Percentiles rank a stretch among this genome's conserved stretches.
phyloP scores from a whole-genome alignment of 1,284 basidiomycete genomes.

The Somion occarium region DNA sequence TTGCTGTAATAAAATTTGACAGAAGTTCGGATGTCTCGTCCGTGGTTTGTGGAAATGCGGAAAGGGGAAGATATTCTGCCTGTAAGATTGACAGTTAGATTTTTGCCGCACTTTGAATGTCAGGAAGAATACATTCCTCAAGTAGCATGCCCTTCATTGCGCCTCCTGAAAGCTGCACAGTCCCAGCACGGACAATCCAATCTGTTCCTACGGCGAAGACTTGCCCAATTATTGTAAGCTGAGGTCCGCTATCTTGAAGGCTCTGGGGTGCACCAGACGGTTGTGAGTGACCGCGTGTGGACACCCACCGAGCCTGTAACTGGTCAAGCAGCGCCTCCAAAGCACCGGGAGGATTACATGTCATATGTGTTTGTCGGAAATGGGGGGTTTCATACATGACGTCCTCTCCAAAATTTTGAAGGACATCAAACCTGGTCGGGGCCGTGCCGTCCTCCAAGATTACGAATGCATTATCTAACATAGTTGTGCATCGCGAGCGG shows the following conservation, averaged over 20 bases:
- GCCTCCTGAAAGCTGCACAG: conserved; percentile 68
- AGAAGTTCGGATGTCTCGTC: conserved; percentile 67
- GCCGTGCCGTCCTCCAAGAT: conserved; percentile 69
- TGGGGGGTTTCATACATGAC: conserved; percentile 46
- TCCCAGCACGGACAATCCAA: conserved; percentile 76
- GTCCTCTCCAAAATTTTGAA: conserved; percentile 23
- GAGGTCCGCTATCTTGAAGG: conserved; percentile 50
- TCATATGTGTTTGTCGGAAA: conserved; percentile 70
- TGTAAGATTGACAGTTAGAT: conserved; percentile 25
- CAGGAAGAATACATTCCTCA: conserved; percentile 47
- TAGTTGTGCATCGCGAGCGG: not conserved
- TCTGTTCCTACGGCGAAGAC: conserved; percentile 71
- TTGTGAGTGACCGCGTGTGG: conserved; percentile 49
- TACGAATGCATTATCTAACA: conserved; percentile 64
- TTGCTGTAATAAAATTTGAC: conserved; percentile 65
- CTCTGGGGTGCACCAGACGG: conserved; percentile 34
- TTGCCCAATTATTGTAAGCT: conserved; percentile 63
- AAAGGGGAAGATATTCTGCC: conserved; percentile 76
- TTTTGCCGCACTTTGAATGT: not conserved
- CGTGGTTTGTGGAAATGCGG: conserved; percentile 51
- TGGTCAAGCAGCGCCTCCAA: conserved; percentile 69
- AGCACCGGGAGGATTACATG: conserved; percentile 63
- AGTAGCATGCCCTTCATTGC: conserved; percentile 73
- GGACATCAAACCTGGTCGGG: conserved; percentile 57
- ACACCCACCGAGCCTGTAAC: conserved; percentile 67